A percentile compares a stretch with the other conserved stretches of the same genome.
Conservation (phyloP, 1,284 basidiomycete species). For the Ceratobasidium theobromae region DNA sequence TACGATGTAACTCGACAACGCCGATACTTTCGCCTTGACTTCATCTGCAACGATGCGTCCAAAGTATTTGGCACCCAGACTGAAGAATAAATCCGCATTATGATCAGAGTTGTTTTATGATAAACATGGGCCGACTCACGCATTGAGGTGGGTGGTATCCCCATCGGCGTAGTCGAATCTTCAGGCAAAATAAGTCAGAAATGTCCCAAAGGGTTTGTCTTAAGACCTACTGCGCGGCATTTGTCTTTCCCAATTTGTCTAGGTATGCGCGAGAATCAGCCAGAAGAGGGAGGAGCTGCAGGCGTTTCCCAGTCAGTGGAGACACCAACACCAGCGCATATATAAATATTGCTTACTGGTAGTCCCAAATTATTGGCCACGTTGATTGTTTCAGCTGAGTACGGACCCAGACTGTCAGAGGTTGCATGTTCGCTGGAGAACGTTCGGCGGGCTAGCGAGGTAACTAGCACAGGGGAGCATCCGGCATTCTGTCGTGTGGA, state of each 20-base stretch:
- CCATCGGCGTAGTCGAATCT: constrained; percentile 20
- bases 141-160: constrained; percentile 19
- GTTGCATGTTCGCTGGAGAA: constrained; percentile 27
- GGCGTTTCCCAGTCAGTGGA: too few relatives aligned
- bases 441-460: constrained; percentile 18
- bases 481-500: too few relatives aligned
- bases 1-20: constrained; percentile 12
- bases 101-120: too few relatives aligned
- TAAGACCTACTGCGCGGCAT: constrained; percentile 3
- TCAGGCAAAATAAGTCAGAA: neutral
- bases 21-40: constrained; percentile 19
- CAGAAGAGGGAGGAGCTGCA: constrained; percentile 10
- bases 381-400: constrained; percentile 22
- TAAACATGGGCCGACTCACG: constrained; percentile 7
- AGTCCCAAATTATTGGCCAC: constrained; percentile 15
- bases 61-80: constrained; percentile 25
- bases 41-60: constrained; percentile 29
- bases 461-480: constrained; percentile 19
- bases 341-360: constrained; percentile 3
- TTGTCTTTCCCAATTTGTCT: constrained; percentile 23
- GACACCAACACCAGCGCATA: neutral
- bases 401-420: constrained; percentile 11
- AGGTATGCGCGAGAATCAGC: constrained; percentile 20
- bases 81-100: too few relatives aligned
- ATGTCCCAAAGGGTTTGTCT: neutral